Conservation (phyloP, 176 grass and related monocot genomes). For the Cenchrus americanus region DNA sequence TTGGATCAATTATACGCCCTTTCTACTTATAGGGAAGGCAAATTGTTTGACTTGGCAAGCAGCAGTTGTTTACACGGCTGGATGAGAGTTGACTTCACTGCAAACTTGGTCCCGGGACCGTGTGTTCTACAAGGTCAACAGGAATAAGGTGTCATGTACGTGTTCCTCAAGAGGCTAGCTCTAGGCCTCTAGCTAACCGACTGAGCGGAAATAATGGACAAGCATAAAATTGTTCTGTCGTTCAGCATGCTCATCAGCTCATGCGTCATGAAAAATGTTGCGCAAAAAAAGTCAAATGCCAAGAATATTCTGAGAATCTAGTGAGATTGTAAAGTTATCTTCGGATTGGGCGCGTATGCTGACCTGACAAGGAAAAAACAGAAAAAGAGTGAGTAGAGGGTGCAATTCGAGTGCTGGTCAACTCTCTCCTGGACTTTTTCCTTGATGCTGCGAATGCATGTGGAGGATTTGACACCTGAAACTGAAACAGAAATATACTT, state of each 20-base stretch:
- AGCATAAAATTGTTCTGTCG: neutral
- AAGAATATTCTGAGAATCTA: constrained; percentile 28
- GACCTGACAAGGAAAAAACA: neutral
- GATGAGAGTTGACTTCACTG: constrained; percentile 35
- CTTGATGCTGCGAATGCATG: neutral
- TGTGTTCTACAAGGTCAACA: constrained; percentile 37
- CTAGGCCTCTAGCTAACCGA: neutral
- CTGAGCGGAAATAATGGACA: neutral
- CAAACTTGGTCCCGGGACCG: neutral
- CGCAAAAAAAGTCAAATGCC: constrained; percentile 28
- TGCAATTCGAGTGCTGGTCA: constrained; percentile 1
- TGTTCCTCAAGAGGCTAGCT: neutral
- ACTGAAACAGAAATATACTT: neutral
- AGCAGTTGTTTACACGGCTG: constrained; percentile 40
- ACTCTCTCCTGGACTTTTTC: neutral
- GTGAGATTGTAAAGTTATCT: neutral
- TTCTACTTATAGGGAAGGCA: neutral
- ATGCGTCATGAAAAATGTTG: constrained; percentile 13
- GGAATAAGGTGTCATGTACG: neutral
- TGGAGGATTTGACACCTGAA: constrained; percentile 8
- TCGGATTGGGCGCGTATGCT: constrained; percentile 7
- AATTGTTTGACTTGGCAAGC: constrained; percentile 39
- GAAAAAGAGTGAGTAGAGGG: neutral
- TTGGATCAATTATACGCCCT: neutral
- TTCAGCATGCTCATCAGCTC: neutral